phyloP scores from a whole-genome alignment of 495 filamentous ascomycete genomes.

The Poronia punctata region DNA sequence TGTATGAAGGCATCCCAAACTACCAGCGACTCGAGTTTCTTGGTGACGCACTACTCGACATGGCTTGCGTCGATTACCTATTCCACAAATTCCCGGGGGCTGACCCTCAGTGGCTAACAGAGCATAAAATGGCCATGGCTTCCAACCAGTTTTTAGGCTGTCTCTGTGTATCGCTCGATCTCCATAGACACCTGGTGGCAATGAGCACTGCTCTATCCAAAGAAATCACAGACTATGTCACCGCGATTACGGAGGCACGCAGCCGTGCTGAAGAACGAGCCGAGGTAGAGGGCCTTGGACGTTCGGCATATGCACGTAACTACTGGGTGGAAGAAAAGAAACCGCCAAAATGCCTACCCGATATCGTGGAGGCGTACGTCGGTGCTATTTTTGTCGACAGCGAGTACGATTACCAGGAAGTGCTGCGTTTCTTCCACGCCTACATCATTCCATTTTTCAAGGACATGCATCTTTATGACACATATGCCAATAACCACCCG shows the following conservation, averaged over 20 bases:
- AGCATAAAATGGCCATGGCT: slow-evolving; percentile 99
- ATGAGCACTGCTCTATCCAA: slow-evolving; percentile 51
- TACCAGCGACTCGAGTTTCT: slow-evolving; percentile 94
- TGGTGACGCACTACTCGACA: slow-evolving; percentile 84
- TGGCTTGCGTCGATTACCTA: slow-evolving; percentile 75
- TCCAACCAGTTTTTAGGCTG: slow-evolving; percentile 92
- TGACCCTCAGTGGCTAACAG: slow-evolving; percentile 95
- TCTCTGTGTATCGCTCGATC: slow-evolving; percentile 65
- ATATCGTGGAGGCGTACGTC: slow-evolving; percentile 84
- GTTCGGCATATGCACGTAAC: slow-evolving; percentile 52
- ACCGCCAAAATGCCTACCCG: slow-evolving; percentile 82
- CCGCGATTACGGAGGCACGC: slow-evolving; percentile 55
- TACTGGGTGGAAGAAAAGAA: slow-evolving; percentile 68
- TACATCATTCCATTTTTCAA: slow-evolving; percentile 73
- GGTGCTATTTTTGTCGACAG: slow-evolving; percentile 92
- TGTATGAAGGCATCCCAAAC: slow-evolving; percentile 69
- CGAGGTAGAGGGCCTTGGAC: slow-evolving; percentile 19
- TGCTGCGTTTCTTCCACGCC: slow-evolving; percentile 68
- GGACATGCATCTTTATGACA: slow-evolving; percentile 85
- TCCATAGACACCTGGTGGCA: slow-evolving; percentile 66
- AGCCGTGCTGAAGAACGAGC: slow-evolving; percentile 33
- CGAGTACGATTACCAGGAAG: slow-evolving; percentile 63
- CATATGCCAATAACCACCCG: slow-evolving; percentile 83
- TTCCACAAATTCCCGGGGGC: slow-evolving; percentile 67
- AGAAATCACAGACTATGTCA: slow-evolving; percentile 63